phyloP scores from a whole-genome alignment of 257 asterid genomes.

The Solanum corneliomulleri region DNA sequence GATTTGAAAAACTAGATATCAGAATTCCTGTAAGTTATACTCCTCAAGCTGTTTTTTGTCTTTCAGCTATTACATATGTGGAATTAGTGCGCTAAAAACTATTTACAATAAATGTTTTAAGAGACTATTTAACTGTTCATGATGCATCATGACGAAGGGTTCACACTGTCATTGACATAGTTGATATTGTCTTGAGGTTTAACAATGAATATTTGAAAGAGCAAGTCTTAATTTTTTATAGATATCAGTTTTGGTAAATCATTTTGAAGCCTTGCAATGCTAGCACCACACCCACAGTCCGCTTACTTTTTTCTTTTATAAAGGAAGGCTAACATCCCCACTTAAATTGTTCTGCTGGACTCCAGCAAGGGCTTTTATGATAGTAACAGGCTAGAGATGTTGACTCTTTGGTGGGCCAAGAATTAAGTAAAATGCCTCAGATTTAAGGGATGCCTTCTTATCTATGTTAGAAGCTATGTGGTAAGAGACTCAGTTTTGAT shows the following conservation, averaged over 20 bases:
- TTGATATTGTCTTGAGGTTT: not conserved
- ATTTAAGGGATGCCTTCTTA: not conserved
- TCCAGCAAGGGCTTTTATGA: not conserved
- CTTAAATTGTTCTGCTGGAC: not conserved
- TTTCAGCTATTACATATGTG: not conserved
- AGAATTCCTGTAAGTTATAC: slow-evolving; percentile 69
- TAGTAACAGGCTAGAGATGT: not conserved
- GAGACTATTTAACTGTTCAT: not conserved
- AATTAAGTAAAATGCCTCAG: not conserved
- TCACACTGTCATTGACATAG: not conserved
- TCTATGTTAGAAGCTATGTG: not conserved
- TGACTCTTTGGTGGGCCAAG: not conserved
- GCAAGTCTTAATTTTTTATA: not conserved
- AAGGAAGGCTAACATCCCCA: not conserved
- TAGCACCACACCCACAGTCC: not conserved
- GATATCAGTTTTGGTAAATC: not conserved
- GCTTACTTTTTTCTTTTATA: not conserved
- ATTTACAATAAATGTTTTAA: not conserved
- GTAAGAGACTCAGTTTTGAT: not conserved
- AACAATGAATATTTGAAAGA: not conserved
- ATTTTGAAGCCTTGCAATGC: not conserved
- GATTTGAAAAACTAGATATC: slow-evolving; percentile 74
- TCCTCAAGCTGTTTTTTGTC: not conserved
- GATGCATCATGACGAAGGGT: not conserved
- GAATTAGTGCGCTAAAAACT: not conserved